Base-by-base conservation (phyloP, 768 basidiomycete species). In the Suillus bovinus region DNA sequence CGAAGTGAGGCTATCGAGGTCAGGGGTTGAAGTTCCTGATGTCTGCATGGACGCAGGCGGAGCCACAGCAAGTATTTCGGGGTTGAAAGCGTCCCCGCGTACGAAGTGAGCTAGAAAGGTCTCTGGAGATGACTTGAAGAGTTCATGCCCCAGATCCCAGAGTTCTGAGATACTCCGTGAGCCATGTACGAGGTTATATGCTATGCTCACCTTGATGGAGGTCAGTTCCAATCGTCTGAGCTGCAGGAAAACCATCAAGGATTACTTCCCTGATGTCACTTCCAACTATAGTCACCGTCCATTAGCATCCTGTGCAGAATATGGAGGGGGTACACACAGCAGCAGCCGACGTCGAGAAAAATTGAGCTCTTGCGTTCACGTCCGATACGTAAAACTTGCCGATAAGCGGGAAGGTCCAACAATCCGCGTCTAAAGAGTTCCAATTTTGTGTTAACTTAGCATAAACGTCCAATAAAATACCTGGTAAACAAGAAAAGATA, bases 121-220 rank as follows among this genome's bases (percentile, higher is more conserved):
- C 38, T 80, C 77, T 0, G 81, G 79, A 0, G 80, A 82, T 3
- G 81, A 78, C 57, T 70, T 80, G 76, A 87, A 90, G 16, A 89
- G 72, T 39, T 83, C 77, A 66, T 87, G 85, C 1, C 87, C 86
- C 4, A 81, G 73, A 5, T 83, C 75, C 85, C 84, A 87, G 65
- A 83, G 87, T 6, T 72, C 86, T 86, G 62, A 2, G 13, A 24
- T 27, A 17, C 4, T 34, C 33, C 38, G 27, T 29, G 9, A 52
- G 8, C 22, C 9, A 11, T 16, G n/a, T 14, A 53, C 8, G 14
- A 10, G 1, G n/a, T 11, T 9, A 24, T 20, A 34, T n/a, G 13
- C 31, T 14, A 17, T 22, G 24, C 61, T 53, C 36, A 77, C 80
- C 77, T 49, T 72, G 60, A 22, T 66, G 63, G 9, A 80, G 59